phyloP scores from a whole-genome alignment of 495 filamentous ascomycete species.

The Hypoxylon trugodes region DNA sequence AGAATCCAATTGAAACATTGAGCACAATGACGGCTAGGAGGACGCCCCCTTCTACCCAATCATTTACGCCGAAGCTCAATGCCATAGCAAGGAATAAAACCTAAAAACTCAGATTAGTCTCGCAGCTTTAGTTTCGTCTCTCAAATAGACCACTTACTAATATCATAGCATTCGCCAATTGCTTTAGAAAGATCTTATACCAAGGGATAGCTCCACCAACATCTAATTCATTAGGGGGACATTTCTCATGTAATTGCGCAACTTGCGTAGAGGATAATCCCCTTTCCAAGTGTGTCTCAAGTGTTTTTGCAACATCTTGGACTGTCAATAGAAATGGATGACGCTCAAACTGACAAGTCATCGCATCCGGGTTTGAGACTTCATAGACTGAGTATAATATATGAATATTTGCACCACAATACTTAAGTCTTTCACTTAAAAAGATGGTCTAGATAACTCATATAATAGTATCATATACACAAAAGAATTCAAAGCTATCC shows the following conservation, averaged over 20 bases:
- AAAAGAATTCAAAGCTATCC: neutral
- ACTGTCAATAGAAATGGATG: conserved; percentile 62
- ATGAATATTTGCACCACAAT: conserved; percentile 4
- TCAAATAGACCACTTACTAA: conserved; percentile 53
- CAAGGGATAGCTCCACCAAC: conserved; percentile 66
- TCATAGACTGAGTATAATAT: conserved; percentile 12
- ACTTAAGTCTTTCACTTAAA: conserved; percentile 5
- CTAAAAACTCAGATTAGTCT: conserved; percentile 48
- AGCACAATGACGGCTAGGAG: conserved; percentile 81
- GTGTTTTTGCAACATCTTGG: conserved; percentile 60
- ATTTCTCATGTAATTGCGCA: conserved; percentile 56
- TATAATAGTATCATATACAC: too few species aligned
- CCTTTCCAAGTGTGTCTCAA: conserved; percentile 64
- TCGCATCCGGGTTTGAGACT: conserved; percentile 33
- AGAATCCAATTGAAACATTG: conserved; percentile 82
- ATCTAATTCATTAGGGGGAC: conserved; percentile 70
- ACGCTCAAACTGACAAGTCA: conserved; percentile 54
- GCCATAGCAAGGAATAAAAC: conserved; percentile 87
- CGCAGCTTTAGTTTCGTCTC: neutral
- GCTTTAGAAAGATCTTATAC: conserved; percentile 72
- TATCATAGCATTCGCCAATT: conserved; percentile 74
- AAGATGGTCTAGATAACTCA: neutral
- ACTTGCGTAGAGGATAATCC: conserved; percentile 64
- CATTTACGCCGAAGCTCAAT: conserved; percentile 78
- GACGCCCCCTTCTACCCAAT: conserved; percentile 86